A percentile compares a stretch with the other conserved stretches of the same genome.
phyloP scores from a whole-genome alignment of 1,284 basidiomycete genomes.

The Pseudozyma hubeiensis region DNA sequence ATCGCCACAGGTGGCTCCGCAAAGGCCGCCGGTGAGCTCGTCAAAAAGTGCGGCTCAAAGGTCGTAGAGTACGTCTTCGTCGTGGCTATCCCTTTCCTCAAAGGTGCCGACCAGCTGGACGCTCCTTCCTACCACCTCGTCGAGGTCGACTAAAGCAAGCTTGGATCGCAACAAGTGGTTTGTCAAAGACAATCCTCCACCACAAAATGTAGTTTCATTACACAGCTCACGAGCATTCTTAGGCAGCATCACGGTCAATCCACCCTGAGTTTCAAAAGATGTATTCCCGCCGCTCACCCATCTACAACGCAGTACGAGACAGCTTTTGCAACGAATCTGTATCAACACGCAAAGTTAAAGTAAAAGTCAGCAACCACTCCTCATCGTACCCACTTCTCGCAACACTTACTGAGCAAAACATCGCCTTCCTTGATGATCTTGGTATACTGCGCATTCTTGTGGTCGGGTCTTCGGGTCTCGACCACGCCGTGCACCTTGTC shows the following conservation, averaged over 20 bases:
- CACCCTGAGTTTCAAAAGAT: neutral
- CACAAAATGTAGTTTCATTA: neutral
- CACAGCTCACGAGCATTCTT: too few species aligned
- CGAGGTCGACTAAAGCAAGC: constrained; percentile 41
- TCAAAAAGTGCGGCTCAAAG: constrained; percentile 82
- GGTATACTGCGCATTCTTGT: constrained; percentile 90
- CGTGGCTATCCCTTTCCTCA: constrained; percentile 86
- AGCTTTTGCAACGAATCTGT: constrained; percentile 67
- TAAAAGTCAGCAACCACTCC: constrained; percentile 7
- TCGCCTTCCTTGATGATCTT: constrained; percentile 89
- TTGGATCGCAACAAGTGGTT: neutral
- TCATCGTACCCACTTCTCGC: neutral
- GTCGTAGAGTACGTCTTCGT: constrained; percentile 95
- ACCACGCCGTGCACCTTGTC: constrained; percentile 91
- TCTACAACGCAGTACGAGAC: constrained; percentile 65
- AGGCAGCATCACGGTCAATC: neutral
- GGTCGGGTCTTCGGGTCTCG: constrained; percentile 86
- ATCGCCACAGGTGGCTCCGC: constrained; percentile 98
- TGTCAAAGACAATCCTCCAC: too few species aligned
- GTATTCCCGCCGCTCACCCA: neutral
- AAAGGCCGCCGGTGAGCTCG: constrained; percentile 89
- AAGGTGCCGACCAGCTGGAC: constrained; percentile 81
- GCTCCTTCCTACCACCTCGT: constrained; percentile 76
- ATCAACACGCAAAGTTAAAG: neutral
- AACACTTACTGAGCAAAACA: constrained; percentile 76